Conservation (phyloP, 1,139 yeast species). For the Yamadazyma oceani region DNA sequence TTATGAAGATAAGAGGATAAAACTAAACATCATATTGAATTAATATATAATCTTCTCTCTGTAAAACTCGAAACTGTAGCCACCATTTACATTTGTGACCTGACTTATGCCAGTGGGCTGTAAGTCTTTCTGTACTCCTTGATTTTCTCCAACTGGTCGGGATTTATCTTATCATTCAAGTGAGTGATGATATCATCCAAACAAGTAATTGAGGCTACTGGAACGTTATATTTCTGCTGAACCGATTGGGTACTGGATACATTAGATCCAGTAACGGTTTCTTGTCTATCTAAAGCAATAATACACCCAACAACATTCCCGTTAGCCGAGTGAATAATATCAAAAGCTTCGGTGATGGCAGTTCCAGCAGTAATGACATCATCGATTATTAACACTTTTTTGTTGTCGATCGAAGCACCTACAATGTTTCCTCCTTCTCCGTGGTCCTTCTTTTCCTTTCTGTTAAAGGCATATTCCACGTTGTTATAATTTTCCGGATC, state of each 20-base stretch:
- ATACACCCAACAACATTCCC: conserved; percentile 83
- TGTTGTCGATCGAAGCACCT: conserved; percentile 72
- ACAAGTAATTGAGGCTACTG: conserved; percentile 79
- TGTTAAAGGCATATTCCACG: conserved; percentile 72
- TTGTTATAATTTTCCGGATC: conserved; percentile 72
- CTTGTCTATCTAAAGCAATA: conserved; percentile 94
- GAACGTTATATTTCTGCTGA: conserved; percentile 67
- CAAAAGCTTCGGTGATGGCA: conserved; percentile 92
- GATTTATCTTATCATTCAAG: conserved; percentile 53
- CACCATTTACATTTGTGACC: too few relatives aligned
- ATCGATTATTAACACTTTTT: conserved; percentile 81
- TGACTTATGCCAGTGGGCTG: too few relatives aligned
- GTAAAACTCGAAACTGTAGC: too few relatives aligned
- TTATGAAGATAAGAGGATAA: conserved; percentile 48
- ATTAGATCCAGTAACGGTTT: conserved; percentile 67
- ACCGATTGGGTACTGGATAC: conserved; percentile 83
- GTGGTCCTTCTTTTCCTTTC: conserved; percentile 95
- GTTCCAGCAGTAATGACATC: conserved; percentile 99
- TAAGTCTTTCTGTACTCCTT: conserved; percentile 64
- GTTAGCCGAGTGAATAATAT: conserved; percentile 65
- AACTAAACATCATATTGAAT: too few relatives aligned
- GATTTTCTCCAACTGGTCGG: conserved; percentile 55
- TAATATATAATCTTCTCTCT: too few relatives aligned
- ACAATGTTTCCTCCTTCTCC: conserved; percentile 98
- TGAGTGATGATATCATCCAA: conserved; percentile 72